Evolutionary conservation across 305 asterid genomes (phyloP), one percentile per base, ranked within the genome.

Genomic region (Plantago coronopus): DNA sequence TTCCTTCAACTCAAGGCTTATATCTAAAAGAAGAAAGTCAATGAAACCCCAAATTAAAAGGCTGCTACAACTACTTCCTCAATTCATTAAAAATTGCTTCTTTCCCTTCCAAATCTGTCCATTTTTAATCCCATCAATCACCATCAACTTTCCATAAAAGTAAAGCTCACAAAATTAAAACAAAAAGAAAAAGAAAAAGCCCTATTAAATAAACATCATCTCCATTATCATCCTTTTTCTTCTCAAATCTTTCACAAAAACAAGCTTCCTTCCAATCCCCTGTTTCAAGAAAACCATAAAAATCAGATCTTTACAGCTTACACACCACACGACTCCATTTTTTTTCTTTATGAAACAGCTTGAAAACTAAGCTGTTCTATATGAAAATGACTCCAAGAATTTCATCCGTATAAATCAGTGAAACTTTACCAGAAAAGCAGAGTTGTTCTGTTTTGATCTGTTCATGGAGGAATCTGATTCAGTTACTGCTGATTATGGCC

Each of bases 401-500:
- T 55, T 34, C 61, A 17, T 38, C 47, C 40, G 9, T 34, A 34
- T 34, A 34, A 34, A 34, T 7, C 12, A 34, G 8, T 6, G 40
- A 7, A 34, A 7, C 9, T 34, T 34, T 34, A 34, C 12, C 40
- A 34, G n/a, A 34, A 34, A 9, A 34, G 12, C 40, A 34, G 40
- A 34, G 40, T 9, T 34, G 40, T 34, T 34, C 40, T 27, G 31
- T 27, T 27, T 9, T 34, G 40, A 6, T 34, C 40, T 56, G 23
- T 17, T 58, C 21, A 82, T 87, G 95, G 53, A 21, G 13, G 91
- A 82, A 45, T 75, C 86, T 27, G 80, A 62, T 47, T 9, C 62
- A 40, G 7, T 60, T 4, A 53, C 46, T 49, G 37, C 74, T 20
- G 25, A 59, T 14, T 61, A 51, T 23, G 48, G 15, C 53, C 48